Evolutionary conservation across 352 stramenopile genomes (phyloP).

Genomic region (Bremia lactucae): DNA sequence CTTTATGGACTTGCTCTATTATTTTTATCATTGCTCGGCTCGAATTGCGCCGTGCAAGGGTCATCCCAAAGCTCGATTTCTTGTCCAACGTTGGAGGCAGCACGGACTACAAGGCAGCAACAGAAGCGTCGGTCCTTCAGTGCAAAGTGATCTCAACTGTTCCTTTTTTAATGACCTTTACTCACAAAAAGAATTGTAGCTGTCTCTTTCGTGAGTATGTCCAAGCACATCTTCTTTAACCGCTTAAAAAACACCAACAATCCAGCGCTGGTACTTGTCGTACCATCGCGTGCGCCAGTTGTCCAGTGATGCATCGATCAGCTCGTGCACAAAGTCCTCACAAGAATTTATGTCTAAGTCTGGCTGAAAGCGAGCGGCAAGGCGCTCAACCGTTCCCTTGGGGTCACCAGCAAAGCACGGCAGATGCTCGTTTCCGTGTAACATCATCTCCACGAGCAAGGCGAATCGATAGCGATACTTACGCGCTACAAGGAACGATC

Average conservation of each 20-base stretch:
- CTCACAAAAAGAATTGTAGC: too few species aligned
- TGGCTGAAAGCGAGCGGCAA: constrained; percentile 89
- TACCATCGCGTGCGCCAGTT: constrained; percentile 97
- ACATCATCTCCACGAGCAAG: constrained; percentile 94
- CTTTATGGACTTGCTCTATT: constrained; percentile 22
- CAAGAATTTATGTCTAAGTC: constrained; percentile 91
- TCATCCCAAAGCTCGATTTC: constrained; percentile 8
- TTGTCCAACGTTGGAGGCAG: not conserved
- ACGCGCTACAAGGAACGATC: constrained; percentile 90
- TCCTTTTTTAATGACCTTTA: constrained; percentile 9
- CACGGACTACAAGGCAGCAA: constrained; percentile 16
- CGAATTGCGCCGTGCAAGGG: too few species aligned
- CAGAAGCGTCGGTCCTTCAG: constrained; percentile 26
- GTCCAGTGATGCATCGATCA: constrained; percentile 93
- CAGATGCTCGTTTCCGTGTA: constrained; percentile 93
- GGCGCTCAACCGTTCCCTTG: constrained; percentile 81
- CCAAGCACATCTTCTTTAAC: not conserved
- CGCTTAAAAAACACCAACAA: constrained; percentile 76
- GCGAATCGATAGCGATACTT: constrained; percentile 93
- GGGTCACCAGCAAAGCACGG: constrained; percentile 91
- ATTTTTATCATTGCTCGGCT: constrained; percentile 18
- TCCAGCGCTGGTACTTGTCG: constrained; percentile 92
- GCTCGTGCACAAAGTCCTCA: constrained; percentile 90
- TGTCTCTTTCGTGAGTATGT: constrained; percentile 1
- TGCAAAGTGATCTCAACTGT: constrained; percentile 22